Base-by-base conservation (phyloP, 495 filamentous ascomycete genomes). In the Aspergillus bertholletiae region DNA sequence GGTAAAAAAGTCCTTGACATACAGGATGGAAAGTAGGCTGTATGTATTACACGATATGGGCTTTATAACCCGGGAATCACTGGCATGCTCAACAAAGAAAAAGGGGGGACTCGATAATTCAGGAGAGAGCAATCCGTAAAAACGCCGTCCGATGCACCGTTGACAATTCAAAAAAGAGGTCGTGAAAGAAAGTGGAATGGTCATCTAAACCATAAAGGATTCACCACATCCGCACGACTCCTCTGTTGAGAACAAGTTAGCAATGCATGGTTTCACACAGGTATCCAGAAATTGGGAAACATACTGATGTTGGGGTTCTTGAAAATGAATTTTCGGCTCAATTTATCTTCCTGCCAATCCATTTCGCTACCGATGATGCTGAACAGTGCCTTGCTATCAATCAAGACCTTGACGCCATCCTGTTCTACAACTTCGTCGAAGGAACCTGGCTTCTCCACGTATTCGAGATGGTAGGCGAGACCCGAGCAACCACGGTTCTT, bases 321-420 rank as follows among this genome's bases (percentile, higher is more conserved):
- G 72, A 98, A 98, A 55, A 96, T 85, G 75, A 98, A 98, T 61
- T 87, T 77, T 64, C 86, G 80, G 66, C 84, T 95, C 62, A 98
- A 67, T 71, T 93, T 95, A 63, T 97, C 95, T 72, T 97, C 92
- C 2, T 93, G 82, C 93, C 92, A 98, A 66, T 98, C 94, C 94
- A 98, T 98, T 78, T 97, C 94, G 61, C 89, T 96, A 8, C 95
- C 94, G 68, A 98, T 96, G 40, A 98, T 96, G 66, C 90, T 96
- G 62, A 98, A 94, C 54, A 98, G 74, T 55, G 94, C 94, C 74
- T 96, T 97, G 74, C 88, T 92, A 73, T 98, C 94, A 50, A 98
- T 90, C 70, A 98, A 64, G 28, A 98, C 95, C 75, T 88, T 94
- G 13, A 98, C 94, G 3, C 92, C 94, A 61, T 96, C 94, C 66